Evolutionary conservation across 495 filamentous ascomycete genomes (phyloP), one percentile per base, ranked within the genome.

Genomic region (Daldinia caldariorum): DNA sequence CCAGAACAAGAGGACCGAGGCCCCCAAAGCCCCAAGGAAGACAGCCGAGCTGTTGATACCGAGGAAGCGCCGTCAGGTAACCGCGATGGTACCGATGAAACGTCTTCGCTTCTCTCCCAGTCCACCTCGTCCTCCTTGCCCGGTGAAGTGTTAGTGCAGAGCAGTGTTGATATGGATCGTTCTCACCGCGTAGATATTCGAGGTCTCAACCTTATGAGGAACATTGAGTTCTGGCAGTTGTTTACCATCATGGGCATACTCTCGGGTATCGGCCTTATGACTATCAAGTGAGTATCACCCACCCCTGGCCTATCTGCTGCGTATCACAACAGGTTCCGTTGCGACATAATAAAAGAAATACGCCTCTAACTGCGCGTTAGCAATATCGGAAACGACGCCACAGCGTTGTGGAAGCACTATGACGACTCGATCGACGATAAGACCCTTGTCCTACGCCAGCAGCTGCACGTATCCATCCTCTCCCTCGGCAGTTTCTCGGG

Each of bases 211-310:
- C 85, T 99, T 80, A 83, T 97, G n/a, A 82, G 81, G 37, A 86
- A 84, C 51, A 67, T 89, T 58, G 92, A 97, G 56, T 99, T 98
- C 79, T 98, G 94, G 92, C 89, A 95, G 71, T 80, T 96, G 41
- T 98, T 93, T 76, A 71, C 86, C 56, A 87, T 96, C 39, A 90
- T 98, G 86, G 94, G 90, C 35, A 85, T 97, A 14, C 82, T 98
- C 66, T 93, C 93, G 18, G 95, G 95, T 45, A 91, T 97, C 75
- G 95, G 95, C 10, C 79, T 98, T 74, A 99, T 99, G 95, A 98
- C 96, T 3, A 99, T 99, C 77, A 99, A 99, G 93, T 97, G 82
- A 79, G 92, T 86, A 51, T 26, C 29, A 10, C 22, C 55, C 9
- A 35, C 34, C 6, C 6, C 34, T 35, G 2, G 2, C 26, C 26